A percentile compares a stretch with the other conserved stretches of the same genome.
Evolutionary conservation across 257 asterid species (phyloP).

Genomic region (Scutellaria barbata): DNA sequence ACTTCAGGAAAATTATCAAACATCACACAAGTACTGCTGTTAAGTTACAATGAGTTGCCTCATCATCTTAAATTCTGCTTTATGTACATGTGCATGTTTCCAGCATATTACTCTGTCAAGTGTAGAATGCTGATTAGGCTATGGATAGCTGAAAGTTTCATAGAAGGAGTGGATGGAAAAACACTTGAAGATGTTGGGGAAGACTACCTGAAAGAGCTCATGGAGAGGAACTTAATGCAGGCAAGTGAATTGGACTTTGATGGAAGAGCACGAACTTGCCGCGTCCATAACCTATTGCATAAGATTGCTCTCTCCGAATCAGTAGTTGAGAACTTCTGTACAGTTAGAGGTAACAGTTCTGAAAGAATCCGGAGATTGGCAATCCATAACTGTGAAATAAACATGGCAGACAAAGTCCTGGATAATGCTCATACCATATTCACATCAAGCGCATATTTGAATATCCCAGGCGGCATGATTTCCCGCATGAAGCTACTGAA

Average conservation of each 20-base stretch:
- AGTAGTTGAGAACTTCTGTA: constrained; percentile 15
- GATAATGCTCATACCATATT: neutral
- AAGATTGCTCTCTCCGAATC: constrained; percentile 23
- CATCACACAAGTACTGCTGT: neutral
- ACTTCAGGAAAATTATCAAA: constrained; percentile 1
- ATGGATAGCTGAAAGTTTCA: constrained; percentile 38
- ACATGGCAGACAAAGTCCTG: neutral
- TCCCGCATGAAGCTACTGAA: constrained; percentile 22
- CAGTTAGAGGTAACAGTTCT: no score
- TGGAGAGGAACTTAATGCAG: constrained; percentile 28
- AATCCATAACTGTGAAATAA: neutral
- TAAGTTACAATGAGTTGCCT: constrained; percentile 32
- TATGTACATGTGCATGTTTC: constrained; percentile 30
- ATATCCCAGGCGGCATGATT: neutral
- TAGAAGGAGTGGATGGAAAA: neutral
- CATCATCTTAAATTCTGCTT: neutral
- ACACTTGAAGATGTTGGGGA: constrained; percentile 37
- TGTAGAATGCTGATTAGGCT: constrained; percentile 30
- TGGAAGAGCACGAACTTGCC: constrained; percentile 34
- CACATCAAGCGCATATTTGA: neutral
- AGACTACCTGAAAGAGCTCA: constrained; percentile 29
- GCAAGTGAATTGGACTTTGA: constrained; percentile 28
- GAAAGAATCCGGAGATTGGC: constrained; percentile 16
- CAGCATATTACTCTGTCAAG: constrained; percentile 1
- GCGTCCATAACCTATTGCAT: constrained; percentile 22